These are phyloP conservation scores for Moesziomyces globuligerus DNA, from an alignment of 1,284 basidiomycete species.

Conservation along the genomic window DNA sequence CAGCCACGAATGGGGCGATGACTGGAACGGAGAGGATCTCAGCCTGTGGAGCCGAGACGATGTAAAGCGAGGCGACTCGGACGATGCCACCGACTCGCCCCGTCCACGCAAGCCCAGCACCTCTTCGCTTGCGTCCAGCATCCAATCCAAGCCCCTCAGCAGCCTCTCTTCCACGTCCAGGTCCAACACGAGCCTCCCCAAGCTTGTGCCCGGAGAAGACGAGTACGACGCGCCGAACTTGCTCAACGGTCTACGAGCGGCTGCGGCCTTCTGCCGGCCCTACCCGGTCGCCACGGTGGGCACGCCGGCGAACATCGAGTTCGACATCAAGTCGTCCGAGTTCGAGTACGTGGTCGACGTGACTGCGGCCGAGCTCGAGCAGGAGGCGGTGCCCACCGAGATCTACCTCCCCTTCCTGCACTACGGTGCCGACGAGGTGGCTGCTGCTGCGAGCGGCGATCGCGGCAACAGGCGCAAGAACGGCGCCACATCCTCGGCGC, in stretches of 20 bases:
- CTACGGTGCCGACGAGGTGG: constrained; percentile 74
- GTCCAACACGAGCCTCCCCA: constrained; percentile 20
- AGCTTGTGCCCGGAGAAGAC: constrained; percentile 19
- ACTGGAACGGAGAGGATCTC: constrained; percentile 96
- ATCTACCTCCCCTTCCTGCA: constrained; percentile 89
- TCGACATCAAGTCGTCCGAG: constrained; percentile 57
- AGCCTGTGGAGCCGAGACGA: constrained; percentile 86
- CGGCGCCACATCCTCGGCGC: constrained; percentile 5
- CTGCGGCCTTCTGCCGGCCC: constrained; percentile 56
- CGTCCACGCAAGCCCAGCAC: background rate
- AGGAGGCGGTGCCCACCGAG: constrained; percentile 75
- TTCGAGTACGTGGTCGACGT: constrained; percentile 46
- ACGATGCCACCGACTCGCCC: background rate
- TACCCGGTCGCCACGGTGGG: constrained; percentile 54
- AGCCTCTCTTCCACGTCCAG: constrained; percentile 14
- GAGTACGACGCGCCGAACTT: constrained; percentile 29
- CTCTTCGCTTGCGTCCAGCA: constrained; percentile 10
- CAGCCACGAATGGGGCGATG: constrained; percentile 88
- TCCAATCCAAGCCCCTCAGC: constrained; percentile 11
- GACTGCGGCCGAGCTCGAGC: constrained; percentile 24
- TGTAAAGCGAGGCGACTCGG: constrained; percentile 62
- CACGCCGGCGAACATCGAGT: constrained; percentile 53
- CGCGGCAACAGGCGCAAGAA: constrained; percentile 24
- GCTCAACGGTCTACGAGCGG: constrained; percentile 53
- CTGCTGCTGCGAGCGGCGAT: constrained; percentile 44